Evolutionary conservation across 2,329 filamentous ascomycete genomes (phyloP).

Genomic region (Trichoderma simmonsii): DNA sequence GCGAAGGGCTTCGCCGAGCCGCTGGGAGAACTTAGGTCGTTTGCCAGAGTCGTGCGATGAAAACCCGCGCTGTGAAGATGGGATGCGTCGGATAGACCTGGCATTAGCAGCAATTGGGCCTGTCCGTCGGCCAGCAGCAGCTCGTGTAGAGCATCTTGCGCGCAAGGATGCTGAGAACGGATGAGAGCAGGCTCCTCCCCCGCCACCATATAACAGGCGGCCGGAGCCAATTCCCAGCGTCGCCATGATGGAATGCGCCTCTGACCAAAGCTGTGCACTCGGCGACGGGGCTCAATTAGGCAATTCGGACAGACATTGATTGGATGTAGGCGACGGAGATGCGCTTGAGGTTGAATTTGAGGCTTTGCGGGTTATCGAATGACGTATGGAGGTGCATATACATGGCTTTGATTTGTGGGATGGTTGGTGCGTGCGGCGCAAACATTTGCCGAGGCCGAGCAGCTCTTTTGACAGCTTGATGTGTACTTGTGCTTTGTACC

Average conservation of each 20-base stretch:
- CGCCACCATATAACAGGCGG: constrained; percentile 29
- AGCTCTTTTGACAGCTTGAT: not conserved
- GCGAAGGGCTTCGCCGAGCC: constrained; percentile 48
- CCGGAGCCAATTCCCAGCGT: constrained; percentile 35
- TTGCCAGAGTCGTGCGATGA: constrained; percentile 38
- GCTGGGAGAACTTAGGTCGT: constrained; percentile 50
- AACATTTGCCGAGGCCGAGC: constrained; percentile 16
- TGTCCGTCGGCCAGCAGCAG: constrained; percentile 18
- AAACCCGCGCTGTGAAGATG: constrained; percentile 30
- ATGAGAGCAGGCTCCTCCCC: constrained; percentile 18
- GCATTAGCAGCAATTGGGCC: constrained; percentile 18
- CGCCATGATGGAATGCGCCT: constrained; percentile 23
- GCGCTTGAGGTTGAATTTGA: not conserved
- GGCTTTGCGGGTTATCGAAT: not conserved
- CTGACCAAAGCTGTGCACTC: constrained; percentile 2
- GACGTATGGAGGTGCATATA: constrained; percentile 5
- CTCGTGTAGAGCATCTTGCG: constrained; percentile 30
- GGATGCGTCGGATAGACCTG: constrained; percentile 22
- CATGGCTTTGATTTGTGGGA: not conserved
- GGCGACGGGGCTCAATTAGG: constrained; percentile 13
- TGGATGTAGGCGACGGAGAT: not conserved
- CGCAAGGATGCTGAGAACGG: constrained; percentile 31
- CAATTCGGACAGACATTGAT: constrained; percentile 8
- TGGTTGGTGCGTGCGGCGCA: constrained; percentile 11
- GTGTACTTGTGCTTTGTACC: not conserved